Conservation (phyloP, 1,139 yeast genomes). For the Candida smagusa region DNA sequence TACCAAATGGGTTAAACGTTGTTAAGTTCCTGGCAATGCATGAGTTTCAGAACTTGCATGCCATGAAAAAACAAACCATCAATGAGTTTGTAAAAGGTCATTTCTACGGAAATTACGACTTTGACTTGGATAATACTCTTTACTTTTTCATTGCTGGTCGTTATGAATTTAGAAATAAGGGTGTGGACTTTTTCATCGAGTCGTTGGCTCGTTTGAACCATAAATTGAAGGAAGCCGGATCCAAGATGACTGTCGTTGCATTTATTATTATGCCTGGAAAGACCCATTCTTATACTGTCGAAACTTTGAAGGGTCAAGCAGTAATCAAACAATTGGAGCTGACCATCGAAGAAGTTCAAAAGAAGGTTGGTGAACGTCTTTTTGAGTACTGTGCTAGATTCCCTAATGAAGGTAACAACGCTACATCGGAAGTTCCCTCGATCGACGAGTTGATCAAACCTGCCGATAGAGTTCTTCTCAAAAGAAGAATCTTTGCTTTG, state of each 20-base stretch:
- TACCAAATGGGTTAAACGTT: constrained; percentile 95
- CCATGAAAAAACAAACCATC: constrained; percentile 84
- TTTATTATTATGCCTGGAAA: constrained; percentile 98
- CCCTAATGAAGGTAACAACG: constrained; percentile 62
- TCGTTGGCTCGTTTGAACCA: constrained; percentile 90
- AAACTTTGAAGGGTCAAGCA: constrained; percentile 94
- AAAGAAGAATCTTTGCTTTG: constrained; percentile 90
- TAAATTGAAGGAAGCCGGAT: constrained; percentile 72
- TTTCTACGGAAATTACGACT: constrained; percentile 94
- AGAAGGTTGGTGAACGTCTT: constrained; percentile 80
- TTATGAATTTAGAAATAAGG: constrained; percentile 94
- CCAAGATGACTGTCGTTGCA: constrained; percentile 94
- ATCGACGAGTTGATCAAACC: constrained; percentile 83
- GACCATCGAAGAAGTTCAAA: constrained; percentile 86
- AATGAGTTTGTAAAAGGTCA: constrained; percentile 95
- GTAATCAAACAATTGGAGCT: constrained; percentile 88
- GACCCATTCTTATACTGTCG: constrained; percentile 91
- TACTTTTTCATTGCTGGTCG: constrained; percentile 97
- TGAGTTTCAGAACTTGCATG: constrained; percentile 96
- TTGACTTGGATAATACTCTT: constrained; percentile 88
- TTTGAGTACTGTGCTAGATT: constrained; percentile 88
- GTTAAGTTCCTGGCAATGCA: constrained; percentile 96
- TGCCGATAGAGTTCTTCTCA: constrained; percentile 83
- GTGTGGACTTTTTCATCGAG: constrained; percentile 94
- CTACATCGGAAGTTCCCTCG: constrained; percentile 49